A percentile compares a stretch with the other conserved stretches of the same genome.
Conservation (phyloP, 2,329 filamentous ascomycete species). For the Fusarium sp. region DNA sequence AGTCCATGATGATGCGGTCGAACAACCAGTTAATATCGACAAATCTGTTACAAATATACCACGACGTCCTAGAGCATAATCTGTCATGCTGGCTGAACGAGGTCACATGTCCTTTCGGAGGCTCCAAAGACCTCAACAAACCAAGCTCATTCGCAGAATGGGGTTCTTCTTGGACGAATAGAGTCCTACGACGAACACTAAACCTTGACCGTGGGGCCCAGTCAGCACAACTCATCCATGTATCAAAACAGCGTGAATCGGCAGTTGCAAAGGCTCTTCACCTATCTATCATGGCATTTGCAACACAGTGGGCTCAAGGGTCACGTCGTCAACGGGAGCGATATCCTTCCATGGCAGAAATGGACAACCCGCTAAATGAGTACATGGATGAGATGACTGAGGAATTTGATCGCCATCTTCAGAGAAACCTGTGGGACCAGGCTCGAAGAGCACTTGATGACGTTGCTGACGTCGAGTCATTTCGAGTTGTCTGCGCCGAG, state of each 20-base stretch:
- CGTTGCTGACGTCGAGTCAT: slow-evolving; percentile 51
- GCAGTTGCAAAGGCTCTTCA: slow-evolving; percentile 53
- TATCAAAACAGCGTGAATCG: slow-evolving; percentile 43
- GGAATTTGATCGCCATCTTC: slow-evolving; percentile 53
- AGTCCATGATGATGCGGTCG: slow-evolving; percentile 41
- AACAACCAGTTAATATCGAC: slow-evolving; percentile 55
- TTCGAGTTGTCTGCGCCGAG: slow-evolving; percentile 52
- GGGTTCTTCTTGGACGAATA: slow-evolving; percentile 58
- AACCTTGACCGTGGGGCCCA: slow-evolving; percentile 58
- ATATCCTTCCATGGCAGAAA: slow-evolving; percentile 1
- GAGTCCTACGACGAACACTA: slow-evolving; percentile 59
- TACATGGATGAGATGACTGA: slow-evolving; percentile 33
- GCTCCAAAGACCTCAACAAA: slow-evolving; percentile 35
- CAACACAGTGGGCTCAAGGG: slow-evolving; percentile 61
- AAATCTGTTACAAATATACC: slow-evolving; percentile 60
- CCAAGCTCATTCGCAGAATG: slow-evolving; percentile 14
- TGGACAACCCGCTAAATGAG: not conserved
- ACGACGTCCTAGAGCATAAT: slow-evolving; percentile 64
- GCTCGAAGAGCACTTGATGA: slow-evolving; percentile 50
- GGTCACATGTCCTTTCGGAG: slow-evolving; percentile 58
- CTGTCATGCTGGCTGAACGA: slow-evolving; percentile 65
- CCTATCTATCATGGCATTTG: slow-evolving; percentile 61
- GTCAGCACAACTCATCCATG: slow-evolving; percentile 51
- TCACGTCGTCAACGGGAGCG: slow-evolving; percentile 10
- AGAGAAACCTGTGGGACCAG: slow-evolving; percentile 52